Conservation (phyloP, 2,329 filamentous ascomycete species). For the Byssochlamys sp. region DNA sequence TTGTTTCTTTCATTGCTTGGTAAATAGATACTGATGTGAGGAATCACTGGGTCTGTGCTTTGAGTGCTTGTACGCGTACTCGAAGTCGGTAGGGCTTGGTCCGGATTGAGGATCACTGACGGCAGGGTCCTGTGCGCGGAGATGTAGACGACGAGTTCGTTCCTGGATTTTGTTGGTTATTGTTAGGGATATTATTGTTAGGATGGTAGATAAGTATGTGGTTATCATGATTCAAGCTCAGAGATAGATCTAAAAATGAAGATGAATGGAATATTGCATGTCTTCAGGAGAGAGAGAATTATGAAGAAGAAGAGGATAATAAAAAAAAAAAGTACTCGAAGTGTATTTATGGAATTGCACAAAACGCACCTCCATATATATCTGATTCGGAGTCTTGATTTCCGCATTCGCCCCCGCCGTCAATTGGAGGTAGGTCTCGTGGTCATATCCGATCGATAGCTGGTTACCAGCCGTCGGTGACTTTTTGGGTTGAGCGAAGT, state of each 20-base stretch:
- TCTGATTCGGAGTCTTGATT: conserved; percentile 21
- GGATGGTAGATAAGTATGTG: no score
- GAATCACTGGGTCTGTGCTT: neutral
- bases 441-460: conserved; percentile 20
- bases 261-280: no score
- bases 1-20: neutral
- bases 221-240: neutral
- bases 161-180: conserved; percentile 8
- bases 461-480: neutral
- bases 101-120: conserved; percentile 16
- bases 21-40: no score
- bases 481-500: conserved; percentile 9
- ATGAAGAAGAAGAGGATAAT: neutral
- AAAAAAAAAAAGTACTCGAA: no score
- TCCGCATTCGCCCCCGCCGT: conserved; percentile 11
- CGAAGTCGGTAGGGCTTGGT: conserved; percentile 19
- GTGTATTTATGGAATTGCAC: no score
- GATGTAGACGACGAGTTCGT: conserved; percentile 14
- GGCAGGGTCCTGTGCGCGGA: conserved; percentile 18
- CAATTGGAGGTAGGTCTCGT: conserved; percentile 22
- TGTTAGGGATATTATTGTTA: neutral
- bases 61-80: conserved; percentile 15
- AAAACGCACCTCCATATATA: conserved; percentile 19
- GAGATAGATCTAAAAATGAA: neutral
- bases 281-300: neutral